Evolutionary conservation across 2,329 filamentous ascomycete species (phyloP).

Genomic region (Colletotrichum filicis): DNA sequence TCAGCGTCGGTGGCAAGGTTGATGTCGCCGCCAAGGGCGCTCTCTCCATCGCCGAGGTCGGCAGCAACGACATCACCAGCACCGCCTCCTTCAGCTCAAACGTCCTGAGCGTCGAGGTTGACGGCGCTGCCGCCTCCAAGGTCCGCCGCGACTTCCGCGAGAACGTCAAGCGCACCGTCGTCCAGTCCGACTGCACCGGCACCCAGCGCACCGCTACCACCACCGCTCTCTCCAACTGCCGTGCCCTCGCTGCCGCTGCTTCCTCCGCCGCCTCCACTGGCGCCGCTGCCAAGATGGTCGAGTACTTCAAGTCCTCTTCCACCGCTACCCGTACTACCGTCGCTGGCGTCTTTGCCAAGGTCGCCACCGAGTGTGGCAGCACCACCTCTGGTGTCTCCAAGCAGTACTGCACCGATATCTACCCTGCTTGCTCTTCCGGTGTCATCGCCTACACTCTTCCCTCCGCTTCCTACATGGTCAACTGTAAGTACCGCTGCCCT

Average conservation of each 20-base stretch:
- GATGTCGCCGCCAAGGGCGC: constrained; percentile 66
- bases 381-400: constrained; percentile 57
- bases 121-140: constrained; percentile 64
- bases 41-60: constrained; percentile 64
- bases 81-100: constrained; percentile 69
- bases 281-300: constrained; percentile 59
- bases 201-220: constrained; percentile 54
- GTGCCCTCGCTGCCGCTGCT: constrained; percentile 62
- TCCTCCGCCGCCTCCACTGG: constrained; percentile 62
- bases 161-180: constrained; percentile 58
- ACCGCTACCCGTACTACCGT: constrained; percentile 59
- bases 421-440: constrained; percentile 56
- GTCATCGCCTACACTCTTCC: constrained; percentile 51
- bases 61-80: constrained; percentile 64
- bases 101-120: constrained; percentile 64
- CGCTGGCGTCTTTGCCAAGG: constrained; percentile 59
- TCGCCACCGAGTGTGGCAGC: constrained; percentile 66
- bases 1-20: constrained; percentile 62
- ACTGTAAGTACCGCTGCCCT: constrained; percentile 53
- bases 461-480: constrained; percentile 64
- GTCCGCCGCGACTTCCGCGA: constrained; percentile 57
- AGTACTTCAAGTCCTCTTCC: constrained; percentile 72
- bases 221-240: constrained; percentile 65
- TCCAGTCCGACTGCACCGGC: constrained; percentile 66
- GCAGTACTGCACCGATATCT: constrained; percentile 70